Evolutionary conservation across 306 rosid genomes (phyloP), one percentile per base, ranked within the genome.

Genomic region (Cyclanthera cordifolia): DNA sequence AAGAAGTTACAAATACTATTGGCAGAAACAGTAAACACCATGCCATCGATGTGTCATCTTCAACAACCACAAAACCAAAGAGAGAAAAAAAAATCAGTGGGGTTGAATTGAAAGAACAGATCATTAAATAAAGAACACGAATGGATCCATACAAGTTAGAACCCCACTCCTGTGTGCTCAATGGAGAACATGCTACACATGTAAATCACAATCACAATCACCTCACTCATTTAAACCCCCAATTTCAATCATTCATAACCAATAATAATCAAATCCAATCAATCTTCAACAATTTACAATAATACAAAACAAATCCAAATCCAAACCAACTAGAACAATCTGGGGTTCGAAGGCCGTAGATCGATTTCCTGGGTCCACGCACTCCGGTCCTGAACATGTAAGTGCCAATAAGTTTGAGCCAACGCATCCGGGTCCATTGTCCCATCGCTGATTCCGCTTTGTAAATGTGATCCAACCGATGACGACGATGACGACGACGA

Each of bases 281-380:
- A 37, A 37, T 37, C 43, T 8, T 1, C 30, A 27, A 27, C 30
- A 27, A 27, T 27, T 1, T 27, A 37, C 12, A 37, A 37, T 0
- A 6, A 8, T 11, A 37, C 7, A 10, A 37, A 34, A 34, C 6
- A 17, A 49, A 17, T n/a, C n/a, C 17, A 51, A 51, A 53, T 9
- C 6, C 10, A 20, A 20, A 39, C 56, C 49, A 15, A 76, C 79
- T 67, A 76, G 80, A 79, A 82, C 84, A 76, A 80, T 81, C 76
- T 74, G 21, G 93, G 59, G 34, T 49, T 54, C 27, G 87, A 74
- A 25, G 96, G 85, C 63, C 94, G 87, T 37, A 93, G 86, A 72
- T 90, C 96, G 50, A 93, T 86, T 76, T 93, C 99, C 39, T 86
- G 95, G 75, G 99, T 90, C 99, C 99, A 93, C 67, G 95, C 88